phyloP scores from a whole-genome alignment of 1,139 yeast species.

The Cylindricascospora bacillispora region DNA sequence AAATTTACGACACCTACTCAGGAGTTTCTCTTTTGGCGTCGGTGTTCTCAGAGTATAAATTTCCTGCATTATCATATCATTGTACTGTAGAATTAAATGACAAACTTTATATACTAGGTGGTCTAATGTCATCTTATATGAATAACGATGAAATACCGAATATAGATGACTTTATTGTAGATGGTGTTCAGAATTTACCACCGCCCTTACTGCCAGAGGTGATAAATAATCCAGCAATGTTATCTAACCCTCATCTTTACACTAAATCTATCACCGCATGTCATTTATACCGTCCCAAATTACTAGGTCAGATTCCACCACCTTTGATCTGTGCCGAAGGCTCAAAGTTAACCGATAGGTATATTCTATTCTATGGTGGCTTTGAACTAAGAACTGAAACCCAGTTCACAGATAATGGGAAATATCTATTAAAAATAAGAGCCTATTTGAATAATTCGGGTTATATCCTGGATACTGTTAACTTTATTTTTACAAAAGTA shows the following conservation, averaged over 20 bases:
- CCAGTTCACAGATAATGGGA: conserved; percentile 19
- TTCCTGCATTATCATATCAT: conserved; percentile 32
- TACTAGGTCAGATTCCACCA: conserved; percentile 31
- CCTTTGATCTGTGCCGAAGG: conserved; percentile 31
- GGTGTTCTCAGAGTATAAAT: conserved; percentile 26
- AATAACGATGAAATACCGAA: conserved; percentile 27
- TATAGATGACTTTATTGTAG: conserved; percentile 27
- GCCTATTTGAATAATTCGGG: conserved; percentile 29
- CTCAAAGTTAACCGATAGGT: conserved; percentile 28
- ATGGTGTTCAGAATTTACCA: conserved; percentile 31
- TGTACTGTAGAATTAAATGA: conserved; percentile 27
- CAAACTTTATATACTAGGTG: conserved; percentile 31
- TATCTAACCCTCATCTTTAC: conserved; percentile 27
- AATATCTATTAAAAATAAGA: conserved; percentile 24
- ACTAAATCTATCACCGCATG: conserved; percentile 29
- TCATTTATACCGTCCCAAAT: conserved; percentile 20
- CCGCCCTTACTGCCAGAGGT: conserved; percentile 31
- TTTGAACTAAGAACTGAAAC: conserved; percentile 30
- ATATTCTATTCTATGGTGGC: conserved; percentile 36
- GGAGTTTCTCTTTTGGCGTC: conserved; percentile 25
- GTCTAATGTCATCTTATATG: conserved; percentile 26
- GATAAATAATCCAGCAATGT: conserved; percentile 29
- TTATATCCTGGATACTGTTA: conserved; percentile 31
- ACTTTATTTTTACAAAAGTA: conserved; percentile 28
- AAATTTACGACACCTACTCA: conserved; percentile 12